These are phyloP conservation scores for Ogataea methylovora DNA, from an alignment of 805 yeast genomes.

Conservation along the genomic window DNA sequence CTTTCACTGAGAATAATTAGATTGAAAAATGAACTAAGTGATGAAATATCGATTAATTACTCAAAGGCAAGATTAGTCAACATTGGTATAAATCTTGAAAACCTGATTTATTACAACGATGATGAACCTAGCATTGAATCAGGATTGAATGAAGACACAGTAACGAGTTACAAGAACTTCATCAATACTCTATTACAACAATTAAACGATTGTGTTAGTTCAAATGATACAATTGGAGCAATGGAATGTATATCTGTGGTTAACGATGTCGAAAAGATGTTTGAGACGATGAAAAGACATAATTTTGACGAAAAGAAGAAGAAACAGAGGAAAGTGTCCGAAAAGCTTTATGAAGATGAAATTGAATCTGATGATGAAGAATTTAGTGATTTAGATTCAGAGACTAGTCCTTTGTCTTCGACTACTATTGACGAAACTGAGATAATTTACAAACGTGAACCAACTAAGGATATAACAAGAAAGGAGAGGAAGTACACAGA, in stretches of 20 bases:
- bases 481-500: constrained; percentile 8
- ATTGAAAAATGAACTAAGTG: constrained; percentile 42
- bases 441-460: no score
- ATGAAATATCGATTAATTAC: constrained; percentile 48
- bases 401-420: no score
- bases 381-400: constrained; percentile 1
- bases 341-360: neutral
- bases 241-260: constrained; percentile 63
- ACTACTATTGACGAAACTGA: no score
- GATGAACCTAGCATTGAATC: constrained; percentile 6
- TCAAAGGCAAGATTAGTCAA: constrained; percentile 58
- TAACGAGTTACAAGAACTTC: constrained; percentile 47
- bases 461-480: constrained; percentile 12
- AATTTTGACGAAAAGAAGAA: constrained; percentile 5
- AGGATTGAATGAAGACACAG: constrained; percentile 27
- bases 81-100: constrained; percentile 56
- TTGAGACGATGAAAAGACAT: constrained; percentile 39
- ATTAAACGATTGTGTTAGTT: constrained; percentile 44
- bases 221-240: constrained; percentile 48
- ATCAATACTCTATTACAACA: constrained; percentile 52
- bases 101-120: constrained; percentile 20
- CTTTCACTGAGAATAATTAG: constrained; percentile 37
- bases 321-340: constrained; percentile 6
- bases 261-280: constrained; percentile 68
- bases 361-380: constrained; percentile 2